Evolutionary conservation across 2,329 filamentous ascomycete genomes (phyloP), one percentile per base, ranked within the genome.

Genomic region (Cladosporium sp.): DNA sequence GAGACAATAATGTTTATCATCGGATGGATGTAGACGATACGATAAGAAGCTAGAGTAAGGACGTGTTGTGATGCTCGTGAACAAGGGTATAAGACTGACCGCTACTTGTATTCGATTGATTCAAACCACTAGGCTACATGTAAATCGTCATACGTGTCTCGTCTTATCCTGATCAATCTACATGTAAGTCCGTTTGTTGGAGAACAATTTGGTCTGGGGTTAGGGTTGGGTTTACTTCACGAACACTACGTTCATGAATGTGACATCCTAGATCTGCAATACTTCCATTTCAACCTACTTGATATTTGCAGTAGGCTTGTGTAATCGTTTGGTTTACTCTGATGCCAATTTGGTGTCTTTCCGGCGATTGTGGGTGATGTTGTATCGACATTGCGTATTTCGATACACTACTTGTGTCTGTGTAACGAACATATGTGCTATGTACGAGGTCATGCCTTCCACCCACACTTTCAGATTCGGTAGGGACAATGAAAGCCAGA

Each of bases 271-370:
- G 2, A 10, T 18, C 38, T 44, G 38, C 38, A 5, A 44, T 44
- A 10, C 7, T 44, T 44, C 5, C 1, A 7, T 8, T 44, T 10
- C 10, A 44, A n/a, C 8, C 36, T 18, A 7, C 2, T 41, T 2
- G 4, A 4, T 41, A 4, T 3, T 11, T 41, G 15, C 5, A 1
- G 4, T 41, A 4, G 15, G 6, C 6, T 18, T 18, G 15, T 6
- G 0, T 18, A 0, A 18, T 7, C 4, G 2, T 18, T 18, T 6
- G 2, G 0, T 44, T n/a, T 15, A 44, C 18, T 5, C 7, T 10
- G 18, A 2, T 10, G 38, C 6, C 15, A 10, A 10, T 3, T n/a
- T 8, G 6, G 1, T n/a, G 8, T 4, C 7, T n/a, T 8, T 44
- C 5, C 38, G 18, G 38, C 10, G 7, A 5, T 18, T 41, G 11